Evolutionary conservation across 805 yeast genomes (phyloP), one percentile per base, ranked within the genome.

Genomic region (Candida sanyiensis): DNA sequence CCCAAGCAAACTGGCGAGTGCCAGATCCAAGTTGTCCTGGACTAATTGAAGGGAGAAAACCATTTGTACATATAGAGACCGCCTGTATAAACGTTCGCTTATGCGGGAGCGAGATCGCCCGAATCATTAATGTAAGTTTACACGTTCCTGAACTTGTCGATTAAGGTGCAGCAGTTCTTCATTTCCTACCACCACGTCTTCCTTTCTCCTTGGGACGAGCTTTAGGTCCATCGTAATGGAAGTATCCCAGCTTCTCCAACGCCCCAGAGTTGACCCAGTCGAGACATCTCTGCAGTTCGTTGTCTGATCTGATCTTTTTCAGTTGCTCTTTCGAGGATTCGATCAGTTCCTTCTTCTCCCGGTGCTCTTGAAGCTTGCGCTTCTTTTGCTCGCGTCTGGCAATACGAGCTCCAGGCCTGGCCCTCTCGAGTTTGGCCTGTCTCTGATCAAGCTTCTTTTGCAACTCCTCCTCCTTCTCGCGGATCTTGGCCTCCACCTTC

Each of bases 211-310:
- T 18, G 5, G 29, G 31, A 15, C 33, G 33, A 29, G 12, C n/a
- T 15, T 35, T 37, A 8, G 40, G 44, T 6, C 83, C 84, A 12
- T 76, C 83, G 44, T 73, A 78, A 43, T 78, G 75, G 0, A 70
- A 59, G 43, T 67, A 66, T 5, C 77, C 83, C 12, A 66, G 58
- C 28, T 57, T 54, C 10, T 75, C 80, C 12, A 70, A 46, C 1
- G 85, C 83, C 13, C 67, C 59, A 7, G 76, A 67, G 49, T 80
- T 80, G 19, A 76, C 77, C 85, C 86, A 80, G 40, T 73, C 76
- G 3, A 68, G 52, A 23, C 77, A 75, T 37, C 79, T 58, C 16
- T 63, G 61, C 36, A 62, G 50, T 42, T 66, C 75, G 38, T 70
- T 61, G 17, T 69, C 67, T 11, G 59, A 54, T 33, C 56, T 52